Evolutionary conservation across 2,329 filamentous ascomycete genomes (phyloP), one percentile per base, ranked within the genome.

Genomic region (Fusarium decemcellulare): DNA sequence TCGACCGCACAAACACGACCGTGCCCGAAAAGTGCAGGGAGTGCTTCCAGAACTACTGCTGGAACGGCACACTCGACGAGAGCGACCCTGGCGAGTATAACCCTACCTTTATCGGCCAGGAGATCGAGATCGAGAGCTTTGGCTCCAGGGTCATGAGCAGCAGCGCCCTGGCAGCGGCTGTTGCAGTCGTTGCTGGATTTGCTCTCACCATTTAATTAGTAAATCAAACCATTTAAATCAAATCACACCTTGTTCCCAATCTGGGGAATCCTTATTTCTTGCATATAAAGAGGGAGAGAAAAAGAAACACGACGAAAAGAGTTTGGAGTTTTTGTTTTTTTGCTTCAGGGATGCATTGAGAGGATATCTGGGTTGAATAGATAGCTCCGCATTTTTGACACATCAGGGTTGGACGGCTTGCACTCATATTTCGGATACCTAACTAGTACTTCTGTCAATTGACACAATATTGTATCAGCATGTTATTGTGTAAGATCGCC

Each of bases 11-110:
- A 0, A 84, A 86, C 16, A 92, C 91, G 1, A 67, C 82, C 0
- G 85, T 95, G 2, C 95, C 95, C 0, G 84, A 87, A 1, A 89
- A 88, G 10, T 99, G 96, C 82, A 84, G 81, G 44, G 75, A 85
- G 52, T 99, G 96, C 82, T 98, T 98, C 80, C 71, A 84, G 12
- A 80, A 84, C 18, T 98, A 98, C 83, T 99, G 96, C 87, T 99
- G 96, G 96, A 88, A 98, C 78, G 96, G 96, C n/a, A 93, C 88
- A 15, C 60, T 81, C 37, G 76, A 79, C 30, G 77, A 78, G 53
- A 61, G 68, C 11, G 71, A 74, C 1, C 76, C 79, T 2, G 86
- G 70, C 64, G 72, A 64, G 8, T 81, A 81, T 46, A 55, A 70
- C 27, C 79, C 79, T 10, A 16, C 54, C 2, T 69, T 76, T 7